Base-by-base conservation (phyloP, 2,329 filamentous ascomycete species). In the Aspergillus tubingensis region DNA sequence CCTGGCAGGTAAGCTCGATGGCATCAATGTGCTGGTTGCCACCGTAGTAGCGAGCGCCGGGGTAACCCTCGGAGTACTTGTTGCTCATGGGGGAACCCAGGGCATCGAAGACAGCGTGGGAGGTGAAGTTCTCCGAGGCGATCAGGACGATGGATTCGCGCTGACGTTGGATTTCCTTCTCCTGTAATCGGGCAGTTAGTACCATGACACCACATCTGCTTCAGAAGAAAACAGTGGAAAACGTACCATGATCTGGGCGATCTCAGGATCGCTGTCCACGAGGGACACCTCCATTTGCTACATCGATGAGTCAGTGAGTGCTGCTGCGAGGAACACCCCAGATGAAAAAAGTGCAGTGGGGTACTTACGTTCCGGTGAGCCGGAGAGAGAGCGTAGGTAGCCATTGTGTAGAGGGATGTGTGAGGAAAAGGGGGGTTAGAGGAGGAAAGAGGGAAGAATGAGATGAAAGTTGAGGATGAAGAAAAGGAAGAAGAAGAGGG, bases 31-130 rank as follows among this genome's bases (percentile, higher is more conserved):
- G 92, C 85, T 99, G 91, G 84, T 99, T 99, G 76, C 95, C 95
- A 76, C 95, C 95, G 76, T 99, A 99, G 87, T 99, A 99, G 80
- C 95, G 90, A 72, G 95, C 95, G 77, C 95, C 95, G 69, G 95
- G 95, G 80, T 96, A 96, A 68, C 95, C 95, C 85, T 99, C 95
- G 17, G 92, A 97, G 87, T 99, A 99, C 85, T 99, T 99, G 87
- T 99, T 96, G 80, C 91, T 92, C 91, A 95, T 96, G 78, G 91
- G 90, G 61, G 89, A 93, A 74, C 95, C 95, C 68, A 99, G 88
- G 62, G 95, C 95, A 82, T 99, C 93, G 83, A 96, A 96, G 74
- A 99, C 95, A 73, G 95, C 93, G 72, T 93, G 92, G 65, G 95
- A 99, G 61, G 95, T 99, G 81, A 99, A 93, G 85, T 99, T 99